Conservation (phyloP, 768 basidiomycete genomes). For the Lactifluus rugatus region DNA sequence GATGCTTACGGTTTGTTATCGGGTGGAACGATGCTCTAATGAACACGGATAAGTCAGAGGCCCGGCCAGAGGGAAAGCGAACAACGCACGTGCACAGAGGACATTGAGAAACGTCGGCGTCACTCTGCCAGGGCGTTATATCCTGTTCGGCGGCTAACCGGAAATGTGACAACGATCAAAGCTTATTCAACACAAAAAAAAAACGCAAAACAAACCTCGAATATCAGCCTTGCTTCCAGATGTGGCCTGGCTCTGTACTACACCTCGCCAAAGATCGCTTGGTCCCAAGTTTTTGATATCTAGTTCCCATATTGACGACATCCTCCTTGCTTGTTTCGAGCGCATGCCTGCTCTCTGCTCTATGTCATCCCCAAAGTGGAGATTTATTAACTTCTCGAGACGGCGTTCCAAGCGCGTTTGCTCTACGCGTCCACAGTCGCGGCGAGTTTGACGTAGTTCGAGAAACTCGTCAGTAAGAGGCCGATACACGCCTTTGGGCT, state of each 20-base stretch:
- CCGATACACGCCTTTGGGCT: constrained; percentile 78
- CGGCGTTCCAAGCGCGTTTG: constrained; percentile 77
- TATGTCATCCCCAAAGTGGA: constrained; percentile 47
- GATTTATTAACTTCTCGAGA: constrained; percentile 73
- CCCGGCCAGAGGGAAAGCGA: background rate
- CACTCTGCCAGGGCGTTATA: constrained; percentile 94
- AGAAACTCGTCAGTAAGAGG: constrained; percentile 78
- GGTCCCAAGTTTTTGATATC: constrained; percentile 55
- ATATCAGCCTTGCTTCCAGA: constrained; percentile 50
- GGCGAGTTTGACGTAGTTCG: constrained; percentile 31
- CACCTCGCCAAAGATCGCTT: constrained; percentile 60
- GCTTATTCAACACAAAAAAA: background rate
- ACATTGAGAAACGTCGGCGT: constrained; percentile 66
- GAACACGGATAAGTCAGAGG: background rate
- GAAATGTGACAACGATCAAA: background rate
- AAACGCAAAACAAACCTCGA: constrained; percentile 41
- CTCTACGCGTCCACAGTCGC: constrained; percentile 55
- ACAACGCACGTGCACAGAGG: constrained; percentile 71
- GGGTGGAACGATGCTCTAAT: constrained; percentile 68
- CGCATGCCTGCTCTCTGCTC: constrained; percentile 16
- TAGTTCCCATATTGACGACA: constrained; percentile 68
- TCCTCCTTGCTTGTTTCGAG: constrained; percentile 29
- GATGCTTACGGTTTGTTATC: constrained; percentile 89
- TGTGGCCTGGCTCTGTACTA: constrained; percentile 36
- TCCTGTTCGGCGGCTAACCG: constrained; percentile 68